Evolutionary conservation across 164 flowering plant species (phyloP), one percentile per base, ranked within the genome.

Genomic region (Berberis vulgaris): DNA sequence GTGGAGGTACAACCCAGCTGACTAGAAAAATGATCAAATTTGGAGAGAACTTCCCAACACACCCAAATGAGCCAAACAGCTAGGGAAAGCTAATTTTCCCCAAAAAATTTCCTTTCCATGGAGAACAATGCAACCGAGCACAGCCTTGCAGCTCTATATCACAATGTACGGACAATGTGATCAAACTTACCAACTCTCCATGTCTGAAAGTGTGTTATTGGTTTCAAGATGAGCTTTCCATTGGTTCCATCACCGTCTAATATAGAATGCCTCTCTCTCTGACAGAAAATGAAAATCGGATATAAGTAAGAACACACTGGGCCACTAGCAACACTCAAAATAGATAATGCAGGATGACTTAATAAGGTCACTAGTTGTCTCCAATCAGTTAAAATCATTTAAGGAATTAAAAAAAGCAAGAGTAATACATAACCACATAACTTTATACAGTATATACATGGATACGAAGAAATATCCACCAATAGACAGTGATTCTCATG

Each of bases 121-220:
- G 26, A 26, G 26, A 26, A 26, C 26, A 26, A 26, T 26, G 26
- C 26, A 26, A 26, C 26, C 26, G 0, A 26, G 26, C 26, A 26
- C 26, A 26, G 26, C 26, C 26, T 26, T 26, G 26, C 26, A 26
- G 26, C 26, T 26, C 26, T 26, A 26, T 26, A 26, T 26, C 26
- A 26, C 26, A 26, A 26, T 26, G 26, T 26, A 26, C 26, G 45
- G 12, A 55, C 47, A 43, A 45, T n/a, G 38, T 67, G 45, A 58
- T 62, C 9, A n/a, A 60, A 69, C 1, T 43, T 86, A 90, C 98
- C 98, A 69, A 86, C 73, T 87, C 97, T 82, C 98, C 98, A 94
- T 39, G 91, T 80, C 59, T 84, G 96, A 71, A 88, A 91, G 76
- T 85, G 67, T 73, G 86, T 80, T 50, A 91, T 88, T 45, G 98